These are phyloP conservation scores for Pseudotsuga menziesii DNA, from an alignment of 75 land plant species.

Conservation along the genomic window DNA sequence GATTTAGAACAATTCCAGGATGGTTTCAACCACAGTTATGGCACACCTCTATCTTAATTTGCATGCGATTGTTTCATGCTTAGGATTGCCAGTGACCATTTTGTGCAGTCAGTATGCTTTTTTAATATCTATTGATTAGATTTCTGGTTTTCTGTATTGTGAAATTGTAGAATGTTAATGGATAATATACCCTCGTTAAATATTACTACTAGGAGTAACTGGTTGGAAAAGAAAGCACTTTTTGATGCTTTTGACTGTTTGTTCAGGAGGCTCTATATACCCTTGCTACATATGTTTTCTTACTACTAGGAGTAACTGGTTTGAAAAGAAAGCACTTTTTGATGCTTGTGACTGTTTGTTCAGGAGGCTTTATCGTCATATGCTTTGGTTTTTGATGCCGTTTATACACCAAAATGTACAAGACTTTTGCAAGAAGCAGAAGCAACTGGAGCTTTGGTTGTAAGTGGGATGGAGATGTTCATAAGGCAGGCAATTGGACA, in stretches of 20 bases:
- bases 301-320: background rate
- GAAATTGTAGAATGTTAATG: background rate
- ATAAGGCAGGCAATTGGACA: slow-evolving; percentile 86
- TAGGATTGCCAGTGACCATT: background rate
- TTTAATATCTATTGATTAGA: background rate
- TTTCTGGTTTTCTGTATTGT: background rate
- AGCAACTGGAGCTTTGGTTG: slow-evolving; percentile 63
- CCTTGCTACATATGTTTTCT: background rate
- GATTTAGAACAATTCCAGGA: background rate
- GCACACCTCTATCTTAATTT: background rate
- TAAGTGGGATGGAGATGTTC: slow-evolving; percentile 93
- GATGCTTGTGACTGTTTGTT: slow-evolving; percentile 6
- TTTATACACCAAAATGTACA: slow-evolving; percentile 85
- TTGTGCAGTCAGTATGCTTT: background rate
- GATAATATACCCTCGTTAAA: background rate
- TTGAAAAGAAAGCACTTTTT: background rate
- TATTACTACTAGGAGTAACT: background rate
- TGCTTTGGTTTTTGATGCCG: slow-evolving; percentile 85
- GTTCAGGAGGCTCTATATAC: slow-evolving; percentile 55
- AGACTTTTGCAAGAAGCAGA: slow-evolving; percentile 70
- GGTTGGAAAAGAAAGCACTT: background rate
- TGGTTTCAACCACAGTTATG: too few relatives aligned
- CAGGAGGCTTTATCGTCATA: slow-evolving; percentile 72
- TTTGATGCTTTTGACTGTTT: slow-evolving; percentile 7
- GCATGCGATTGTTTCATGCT: background rate